phyloP scores from a whole-genome alignment of 202 grass and related monocot species.

The Cymbopogon flexuosus region DNA sequence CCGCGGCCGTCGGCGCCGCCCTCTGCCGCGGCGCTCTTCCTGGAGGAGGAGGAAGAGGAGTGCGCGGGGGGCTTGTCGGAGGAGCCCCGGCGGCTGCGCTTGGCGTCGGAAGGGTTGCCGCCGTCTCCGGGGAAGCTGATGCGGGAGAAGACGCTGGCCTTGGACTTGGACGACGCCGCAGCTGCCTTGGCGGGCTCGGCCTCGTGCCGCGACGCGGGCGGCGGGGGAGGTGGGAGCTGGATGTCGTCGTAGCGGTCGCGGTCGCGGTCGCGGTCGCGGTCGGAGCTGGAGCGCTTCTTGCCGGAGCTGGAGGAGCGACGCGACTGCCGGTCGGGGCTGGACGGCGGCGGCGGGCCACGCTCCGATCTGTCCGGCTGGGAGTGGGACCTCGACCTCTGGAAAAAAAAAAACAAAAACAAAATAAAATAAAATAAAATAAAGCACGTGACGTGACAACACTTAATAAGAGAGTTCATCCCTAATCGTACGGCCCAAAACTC shows the following conservation, averaged over 20 bases:
- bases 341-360: constrained; percentile 19
- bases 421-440: not conserved
- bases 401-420: not conserved
- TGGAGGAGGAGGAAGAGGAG: constrained; percentile 39
- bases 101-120: constrained; percentile 38
- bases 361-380: constrained; percentile 46
- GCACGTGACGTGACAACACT: not conserved
- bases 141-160: constrained; percentile 87
- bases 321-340: constrained; percentile 35
- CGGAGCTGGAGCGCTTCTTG: constrained; percentile 64
- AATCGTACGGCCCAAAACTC: not conserved
- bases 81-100: constrained; percentile 47
- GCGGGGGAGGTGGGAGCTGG: constrained; percentile 34
- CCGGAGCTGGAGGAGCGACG: constrained; percentile 52
- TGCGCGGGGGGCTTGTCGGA: constrained; percentile 38
- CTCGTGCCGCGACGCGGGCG: constrained; percentile 21
- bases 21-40: constrained; percentile 15
- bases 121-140: constrained; percentile 76
- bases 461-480: not conserved
- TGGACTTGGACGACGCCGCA: constrained; percentile 43
- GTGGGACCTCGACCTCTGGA: constrained; percentile 39
- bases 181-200: constrained; percentile 27
- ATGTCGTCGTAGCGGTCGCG: constrained; percentile 47
- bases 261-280: constrained; percentile 50
- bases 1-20: constrained; percentile 24